Conservation (phyloP, 2,329 filamentous ascomycete genomes). For the Balansia obtecta region DNA sequence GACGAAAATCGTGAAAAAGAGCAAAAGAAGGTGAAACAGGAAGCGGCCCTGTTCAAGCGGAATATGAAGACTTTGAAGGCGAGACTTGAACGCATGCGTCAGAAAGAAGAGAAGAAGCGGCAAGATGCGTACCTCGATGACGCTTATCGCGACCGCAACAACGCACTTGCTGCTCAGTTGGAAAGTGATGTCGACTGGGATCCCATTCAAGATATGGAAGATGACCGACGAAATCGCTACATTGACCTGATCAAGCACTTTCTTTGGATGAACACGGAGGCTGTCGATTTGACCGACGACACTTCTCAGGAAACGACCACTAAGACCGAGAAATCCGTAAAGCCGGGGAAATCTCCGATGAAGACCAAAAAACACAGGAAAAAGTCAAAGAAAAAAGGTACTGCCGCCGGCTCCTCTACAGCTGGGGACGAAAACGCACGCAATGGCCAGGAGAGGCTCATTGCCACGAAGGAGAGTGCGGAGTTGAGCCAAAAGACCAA, state of each 20-base stretch:
- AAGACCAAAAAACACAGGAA: constrained; percentile 10
- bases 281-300: not conserved
- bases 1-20: constrained; percentile 15
- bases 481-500: not conserved
- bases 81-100: constrained; percentile 8
- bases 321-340: not conserved
- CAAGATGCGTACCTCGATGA: constrained; percentile 18
- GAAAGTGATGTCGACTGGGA: constrained; percentile 16
- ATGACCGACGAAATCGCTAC: constrained; percentile 13
- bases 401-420: not conserved
- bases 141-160: constrained; percentile 13
- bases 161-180: constrained; percentile 8
- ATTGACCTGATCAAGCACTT: constrained; percentile 18
- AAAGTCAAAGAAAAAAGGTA: constrained; percentile 8
- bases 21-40: constrained; percentile 15
- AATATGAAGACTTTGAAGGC: constrained; percentile 14
- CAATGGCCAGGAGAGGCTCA: not conserved
- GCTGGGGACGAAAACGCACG: not conserved
- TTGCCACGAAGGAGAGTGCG: not conserved
- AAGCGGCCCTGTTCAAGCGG: constrained; percentile 16
- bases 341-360: not conserved
- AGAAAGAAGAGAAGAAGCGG: constrained; percentile 14
- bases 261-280: constrained; percentile 13
- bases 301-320: not conserved
- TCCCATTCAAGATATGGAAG: constrained; percentile 15